Evolutionary conservation across 257 asterid species (phyloP).

Genomic region (Fraxinus anomala): DNA sequence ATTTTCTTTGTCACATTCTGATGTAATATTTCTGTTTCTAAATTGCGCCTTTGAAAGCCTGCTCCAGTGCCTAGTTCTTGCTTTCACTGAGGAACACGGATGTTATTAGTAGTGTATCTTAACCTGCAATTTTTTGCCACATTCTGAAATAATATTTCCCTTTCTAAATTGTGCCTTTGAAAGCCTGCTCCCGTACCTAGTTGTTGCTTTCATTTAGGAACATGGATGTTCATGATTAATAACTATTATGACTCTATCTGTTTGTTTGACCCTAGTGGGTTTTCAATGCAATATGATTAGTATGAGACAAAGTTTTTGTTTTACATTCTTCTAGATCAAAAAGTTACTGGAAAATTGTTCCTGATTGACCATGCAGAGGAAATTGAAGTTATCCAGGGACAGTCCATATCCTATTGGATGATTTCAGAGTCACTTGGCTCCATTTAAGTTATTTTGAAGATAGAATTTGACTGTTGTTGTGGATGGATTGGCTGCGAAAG

Average conservation of each 20-base stretch:
- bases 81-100: neutral
- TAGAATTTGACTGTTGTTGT: neutral
- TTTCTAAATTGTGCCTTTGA: neutral
- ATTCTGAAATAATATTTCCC: neutral
- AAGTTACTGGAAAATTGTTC: neutral
- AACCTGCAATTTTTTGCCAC: neutral
- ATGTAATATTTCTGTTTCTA: neutral
- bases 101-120: neutral
- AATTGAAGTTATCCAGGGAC: neutral
- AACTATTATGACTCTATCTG: neutral
- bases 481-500: neutral
- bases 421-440: neutral
- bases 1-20: neutral
- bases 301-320: neutral
- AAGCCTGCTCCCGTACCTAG: neutral
- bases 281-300: neutral
- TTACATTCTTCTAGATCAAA: neutral
- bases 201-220: neutral
- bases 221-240: neutral
- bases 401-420: neutral
- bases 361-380: neutral
- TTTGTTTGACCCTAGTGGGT: neutral
- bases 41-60: neutral
- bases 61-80: neutral
- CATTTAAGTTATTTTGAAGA: neutral